Base-by-base conservation (phyloP, 1,284 basidiomycete species). In the Meira miltonrushii region DNA sequence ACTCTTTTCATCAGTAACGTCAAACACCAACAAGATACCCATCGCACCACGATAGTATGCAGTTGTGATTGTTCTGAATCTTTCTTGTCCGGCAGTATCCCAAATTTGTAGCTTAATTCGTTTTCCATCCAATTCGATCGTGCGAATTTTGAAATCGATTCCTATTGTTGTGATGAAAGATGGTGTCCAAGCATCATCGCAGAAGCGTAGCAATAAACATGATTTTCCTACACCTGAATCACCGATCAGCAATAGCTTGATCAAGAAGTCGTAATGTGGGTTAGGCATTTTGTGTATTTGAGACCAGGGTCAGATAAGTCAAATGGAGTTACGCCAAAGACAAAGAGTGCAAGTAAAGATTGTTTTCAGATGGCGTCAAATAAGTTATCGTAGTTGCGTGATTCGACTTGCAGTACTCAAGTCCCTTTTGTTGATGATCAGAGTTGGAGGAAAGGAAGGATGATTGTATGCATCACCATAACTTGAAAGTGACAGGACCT, bases 141-240 rank as follows among this genome's bases (percentile, higher is more conserved):
- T 99, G 73, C 95, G 85, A 82, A 99, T 98, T 88, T 99, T 99
- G 84, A 98, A 99, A 83, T 99, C 95, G 62, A 98, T 77, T 48
- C 80, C 79, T 62, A 69, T 70, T 33, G 68, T 58, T 67, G 60
- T 17, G 64, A 81, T 81, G 69, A 81, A 81, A 23, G 74, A 78
- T 59, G 81, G 80, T 39, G 79, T 81, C 70, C 81, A 81, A 54
- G 80, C 80, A 71, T 81, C 80, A 71, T 81, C 80, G 51, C 79
- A 79, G 67, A 81, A 81, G 46, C 80, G 79, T 44, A 81, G 73
- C 40, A 81, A 74, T 25, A 81, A 68, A 73, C 80, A 81, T 33
- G 79, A 80, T 86, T 93, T 93, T 79, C 94, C 94, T 72, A 97
- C 94, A 82, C 95, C 94, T 69, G 94, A 97, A 84, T 84, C 83